These are phyloP conservation scores for Sclerospora graminicola DNA, from an alignment of 352 stramenopile species.

Conservation along the genomic window DNA sequence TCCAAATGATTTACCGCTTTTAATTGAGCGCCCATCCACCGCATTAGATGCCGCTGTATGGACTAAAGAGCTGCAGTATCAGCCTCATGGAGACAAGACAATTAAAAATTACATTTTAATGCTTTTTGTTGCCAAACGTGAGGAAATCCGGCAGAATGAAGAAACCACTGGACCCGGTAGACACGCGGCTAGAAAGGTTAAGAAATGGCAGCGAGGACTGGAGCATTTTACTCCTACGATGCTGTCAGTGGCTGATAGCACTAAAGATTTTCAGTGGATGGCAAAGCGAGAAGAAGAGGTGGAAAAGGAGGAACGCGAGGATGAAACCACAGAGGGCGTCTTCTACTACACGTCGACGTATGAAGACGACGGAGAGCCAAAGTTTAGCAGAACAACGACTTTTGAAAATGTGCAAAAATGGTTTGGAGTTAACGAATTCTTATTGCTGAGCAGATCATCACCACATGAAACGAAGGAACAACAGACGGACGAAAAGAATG, in stretches of 20 bases:
- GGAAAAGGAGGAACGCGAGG: neutral
- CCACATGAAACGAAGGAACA: slow-evolving; percentile 9
- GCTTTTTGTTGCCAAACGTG: slow-evolving; percentile 24
- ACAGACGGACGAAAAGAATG: slow-evolving; percentile 1
- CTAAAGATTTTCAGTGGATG: slow-evolving; percentile 33
- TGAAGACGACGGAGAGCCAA: slow-evolving; percentile 11
- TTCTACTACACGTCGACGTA: slow-evolving; percentile 11
- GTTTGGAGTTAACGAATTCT: slow-evolving; percentile 66
- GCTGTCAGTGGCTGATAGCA: slow-evolving; percentile 45
- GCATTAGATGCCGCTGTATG: slow-evolving; percentile 14
- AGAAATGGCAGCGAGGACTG: slow-evolving; percentile 50
- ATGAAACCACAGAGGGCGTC: neutral
- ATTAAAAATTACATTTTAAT: slow-evolving; percentile 37
- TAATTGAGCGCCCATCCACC: neutral
- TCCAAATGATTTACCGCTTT: neutral
- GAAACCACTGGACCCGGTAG: neutral
- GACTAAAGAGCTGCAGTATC: slow-evolving; percentile 28
- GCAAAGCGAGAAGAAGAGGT: neutral
- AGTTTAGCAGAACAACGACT: slow-evolving; percentile 18
- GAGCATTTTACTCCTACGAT: slow-evolving; percentile 80
- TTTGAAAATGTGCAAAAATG: slow-evolving; percentile 42
- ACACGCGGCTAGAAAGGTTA: slow-evolving; percentile 7
- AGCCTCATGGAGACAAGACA: slow-evolving; percentile 2
- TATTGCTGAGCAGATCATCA: slow-evolving; percentile 37
- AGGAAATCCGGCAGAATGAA: neutral